Evolutionary conservation across 441 rosid genomes (phyloP).

Genomic region (Gossypium trilobum): DNA sequence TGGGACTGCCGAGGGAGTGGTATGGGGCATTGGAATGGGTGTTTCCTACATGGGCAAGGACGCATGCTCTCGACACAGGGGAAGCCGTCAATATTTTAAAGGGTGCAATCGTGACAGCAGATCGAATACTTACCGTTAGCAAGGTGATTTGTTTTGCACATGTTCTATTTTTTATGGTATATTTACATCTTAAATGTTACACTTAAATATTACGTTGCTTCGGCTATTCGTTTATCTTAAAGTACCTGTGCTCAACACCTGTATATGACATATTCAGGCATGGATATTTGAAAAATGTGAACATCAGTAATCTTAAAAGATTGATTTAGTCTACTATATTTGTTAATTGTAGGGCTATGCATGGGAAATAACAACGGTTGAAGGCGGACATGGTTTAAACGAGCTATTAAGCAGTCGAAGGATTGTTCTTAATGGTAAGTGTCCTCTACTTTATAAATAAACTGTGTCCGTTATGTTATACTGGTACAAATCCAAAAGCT

Average conservation of each 20-base stretch:
- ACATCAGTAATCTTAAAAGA: neutral
- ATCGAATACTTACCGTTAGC: slow-evolving; percentile 84
- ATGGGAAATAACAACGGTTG: slow-evolving; percentile 87
- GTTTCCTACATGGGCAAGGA: slow-evolving; percentile 92
- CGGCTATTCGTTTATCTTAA: too few relatives aligned
- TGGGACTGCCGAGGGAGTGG: slow-evolving; percentile 81
- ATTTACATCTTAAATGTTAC: neutral
- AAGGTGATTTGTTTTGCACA: slow-evolving; percentile 39
- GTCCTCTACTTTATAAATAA: neutral
- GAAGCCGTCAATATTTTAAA: slow-evolving; percentile 89
- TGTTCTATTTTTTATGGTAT: neutral
- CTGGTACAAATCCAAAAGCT: neutral
- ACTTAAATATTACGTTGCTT: neutral
- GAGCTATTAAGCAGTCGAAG: slow-evolving; percentile 62
- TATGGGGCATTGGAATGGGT: slow-evolving; percentile 90
- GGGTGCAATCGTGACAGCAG: slow-evolving; percentile 90
- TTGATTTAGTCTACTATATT: neutral
- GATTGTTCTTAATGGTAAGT: slow-evolving; percentile 66
- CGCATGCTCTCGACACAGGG: slow-evolving; percentile 98
- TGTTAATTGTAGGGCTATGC: slow-evolving; percentile 66
- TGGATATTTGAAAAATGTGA: too few relatives aligned
- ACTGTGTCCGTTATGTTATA: neutral
- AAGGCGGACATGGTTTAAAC: slow-evolving; percentile 89
- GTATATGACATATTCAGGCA: too few relatives aligned
- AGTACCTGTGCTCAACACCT: too few relatives aligned